Base-by-base conservation (phyloP, 495 filamentous ascomycete species). In the Talaromyces proteolyticus region DNA sequence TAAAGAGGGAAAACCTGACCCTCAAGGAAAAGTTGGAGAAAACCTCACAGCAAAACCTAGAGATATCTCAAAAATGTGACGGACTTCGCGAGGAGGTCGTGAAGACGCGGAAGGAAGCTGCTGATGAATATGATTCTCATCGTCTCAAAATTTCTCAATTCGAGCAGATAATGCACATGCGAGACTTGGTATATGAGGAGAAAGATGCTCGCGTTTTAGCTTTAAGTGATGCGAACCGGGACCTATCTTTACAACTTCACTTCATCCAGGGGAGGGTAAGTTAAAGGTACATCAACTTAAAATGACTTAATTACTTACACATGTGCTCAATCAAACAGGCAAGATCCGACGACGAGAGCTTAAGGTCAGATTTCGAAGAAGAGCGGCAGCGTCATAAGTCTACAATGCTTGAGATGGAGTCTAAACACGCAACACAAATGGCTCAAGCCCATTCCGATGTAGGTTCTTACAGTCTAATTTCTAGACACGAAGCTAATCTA, bases 181-280 rank as follows among this genome's bases (percentile, higher is more conserved):
- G 22, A 1, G 56, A 42, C 12, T 18, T 21, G 3, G 44, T 59
- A n/a, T 52, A 54, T 34, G 23, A 34, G 6, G 49, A 60, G 17
- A 70, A 65, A 40, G 61, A 67, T 20, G 55, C 62, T 10, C 54
- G 63, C 34, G 48, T 70, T 20, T 50, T 57, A 17, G 52, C 50
- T 0, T 48, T 70, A 0, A 12, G 58, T 10, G 46, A 51, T 10
- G 56, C 54, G 2, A 61, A 61, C 14, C 51, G 56, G 17, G 38
- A 58, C 20, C 42, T 61, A 18, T 52, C 51, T 2, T 52, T 42
- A 20, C 53, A 63, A 34, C 50, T 56, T 11, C 56, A 54, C 8
- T 42, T 48, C 12, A 11, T 66, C 22, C 56, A 65, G 38, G n/a
- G 53, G 36, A 66, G 54, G 60, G 71, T 73, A 57, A 24, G 53